phyloP scores from a whole-genome alignment of 257 asterid genomes.

The Fraxinus anomala region DNA sequence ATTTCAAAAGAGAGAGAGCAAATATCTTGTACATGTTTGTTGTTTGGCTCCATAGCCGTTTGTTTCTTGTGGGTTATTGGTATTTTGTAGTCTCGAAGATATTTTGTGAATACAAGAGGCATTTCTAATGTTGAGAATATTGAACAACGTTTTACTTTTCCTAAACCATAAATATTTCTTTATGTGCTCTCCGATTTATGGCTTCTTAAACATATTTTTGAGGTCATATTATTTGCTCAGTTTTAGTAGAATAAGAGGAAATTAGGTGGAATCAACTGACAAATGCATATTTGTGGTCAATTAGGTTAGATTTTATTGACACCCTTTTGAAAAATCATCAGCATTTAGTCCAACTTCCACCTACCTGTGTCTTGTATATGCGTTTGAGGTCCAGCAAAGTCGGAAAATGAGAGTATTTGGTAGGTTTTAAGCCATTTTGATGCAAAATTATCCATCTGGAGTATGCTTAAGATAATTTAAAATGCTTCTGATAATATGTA shows the following conservation, averaged over 20 bases:
- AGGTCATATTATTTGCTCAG: background rate
- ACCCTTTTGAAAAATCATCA: background rate
- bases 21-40: conserved; percentile 2
- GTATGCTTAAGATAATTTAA: background rate
- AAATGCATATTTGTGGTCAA: conserved; percentile 4
- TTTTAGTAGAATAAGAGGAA: background rate
- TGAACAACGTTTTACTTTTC: background rate
- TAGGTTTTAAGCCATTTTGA: background rate
- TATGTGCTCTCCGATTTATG: background rate
- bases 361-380: background rate
- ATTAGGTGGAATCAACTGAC: background rate
- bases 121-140: background rate
- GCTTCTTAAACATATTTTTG: background rate
- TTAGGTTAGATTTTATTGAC: background rate
- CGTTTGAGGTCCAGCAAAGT: background rate
- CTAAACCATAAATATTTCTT: background rate
- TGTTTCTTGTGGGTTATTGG: background rate
- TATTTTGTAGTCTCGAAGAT: background rate
- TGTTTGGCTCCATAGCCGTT: background rate
- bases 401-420: background rate
- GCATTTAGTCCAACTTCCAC: background rate
- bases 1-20: background rate
- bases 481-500: background rate
- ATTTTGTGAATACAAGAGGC: background rate
- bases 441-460: background rate